Percentiles rank a stretch among this genome's conserved stretches.
Conservation (phyloP, 495 filamentous ascomycete species). For the Tuber borchii region DNA sequence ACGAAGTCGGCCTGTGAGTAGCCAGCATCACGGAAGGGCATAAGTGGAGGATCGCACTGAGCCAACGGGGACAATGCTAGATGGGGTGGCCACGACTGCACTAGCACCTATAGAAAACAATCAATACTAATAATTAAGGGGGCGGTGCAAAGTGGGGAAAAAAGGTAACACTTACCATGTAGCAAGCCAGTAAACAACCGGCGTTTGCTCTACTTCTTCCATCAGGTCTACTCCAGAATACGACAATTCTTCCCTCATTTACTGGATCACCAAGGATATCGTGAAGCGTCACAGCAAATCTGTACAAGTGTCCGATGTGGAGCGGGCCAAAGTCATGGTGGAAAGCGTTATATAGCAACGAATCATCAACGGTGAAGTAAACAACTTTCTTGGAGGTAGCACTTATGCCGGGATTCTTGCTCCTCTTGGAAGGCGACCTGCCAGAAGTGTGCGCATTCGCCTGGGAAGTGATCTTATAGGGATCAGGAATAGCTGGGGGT, state of each 20-base stretch:
- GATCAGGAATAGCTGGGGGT: slow-evolving; percentile 56
- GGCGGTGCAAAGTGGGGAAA: neutral
- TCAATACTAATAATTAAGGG: neutral
- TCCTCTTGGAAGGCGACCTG: slow-evolving; percentile 68
- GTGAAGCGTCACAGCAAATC: slow-evolving; percentile 90
- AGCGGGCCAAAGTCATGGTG: slow-evolving; percentile 96
- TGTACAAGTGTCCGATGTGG: slow-evolving; percentile 93
- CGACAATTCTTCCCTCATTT: slow-evolving; percentile 75
- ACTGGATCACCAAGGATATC: slow-evolving; percentile 82
- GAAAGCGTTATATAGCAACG: slow-evolving; percentile 92
- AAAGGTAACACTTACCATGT: slow-evolving; percentile 26
- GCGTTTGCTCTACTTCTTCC: slow-evolving; percentile 93
- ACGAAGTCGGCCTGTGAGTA: slow-evolving; percentile 98
- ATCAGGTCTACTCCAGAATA: slow-evolving; percentile 91
- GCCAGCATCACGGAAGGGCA: slow-evolving; percentile 97
- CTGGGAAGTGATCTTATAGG: slow-evolving; percentile 62
- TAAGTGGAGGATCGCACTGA: slow-evolving; percentile 89
- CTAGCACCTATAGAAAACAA: slow-evolving; percentile 53
- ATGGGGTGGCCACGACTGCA: slow-evolving; percentile 97
- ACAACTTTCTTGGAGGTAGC: slow-evolving; percentile 56
- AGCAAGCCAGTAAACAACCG: slow-evolving; percentile 54
- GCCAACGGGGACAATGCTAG: slow-evolving; percentile 92
- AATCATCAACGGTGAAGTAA: slow-evolving; percentile 94
- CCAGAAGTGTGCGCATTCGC: slow-evolving; percentile 55
- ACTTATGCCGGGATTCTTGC: slow-evolving; percentile 43